Conservation (phyloP, 441 rosid genomes). For the Erodium texanum region DNA sequence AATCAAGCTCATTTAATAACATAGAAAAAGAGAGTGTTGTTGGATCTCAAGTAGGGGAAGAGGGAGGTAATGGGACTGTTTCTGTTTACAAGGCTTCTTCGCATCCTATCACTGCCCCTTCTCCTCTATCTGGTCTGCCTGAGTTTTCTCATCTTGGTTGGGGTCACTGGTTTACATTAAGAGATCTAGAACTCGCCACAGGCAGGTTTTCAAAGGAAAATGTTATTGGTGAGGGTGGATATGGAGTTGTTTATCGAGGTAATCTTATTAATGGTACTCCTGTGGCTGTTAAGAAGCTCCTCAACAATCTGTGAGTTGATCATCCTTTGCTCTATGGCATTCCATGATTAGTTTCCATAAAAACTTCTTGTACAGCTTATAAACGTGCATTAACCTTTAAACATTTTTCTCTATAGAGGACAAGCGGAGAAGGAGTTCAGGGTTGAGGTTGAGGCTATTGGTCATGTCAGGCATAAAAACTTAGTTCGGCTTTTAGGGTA, state of each 20-base stretch:
- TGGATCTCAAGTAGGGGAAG: conserved; percentile 26
- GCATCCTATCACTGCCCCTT: conserved; percentile 59
- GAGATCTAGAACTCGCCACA: conserved; percentile 91
- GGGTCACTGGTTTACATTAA: conserved; percentile 98
- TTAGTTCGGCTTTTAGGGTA: conserved; percentile 94
- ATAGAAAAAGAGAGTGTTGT: conserved; percentile 26
- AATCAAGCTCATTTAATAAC: conserved; percentile 57
- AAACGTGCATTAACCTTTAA: background rate
- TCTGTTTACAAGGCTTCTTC: conserved; percentile 50
- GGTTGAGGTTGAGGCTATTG: conserved; percentile 92
- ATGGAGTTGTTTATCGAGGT: conserved; percentile 84
- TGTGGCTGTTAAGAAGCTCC: conserved; percentile 82
- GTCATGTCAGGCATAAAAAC: conserved; percentile 95
- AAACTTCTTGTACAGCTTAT: background rate
- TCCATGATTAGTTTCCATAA: too few relatives aligned
- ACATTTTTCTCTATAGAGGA: conserved; percentile 40
- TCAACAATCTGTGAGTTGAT: conserved; percentile 71
- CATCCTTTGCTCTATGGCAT: background rate
- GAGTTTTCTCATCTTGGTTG: conserved; percentile 85
- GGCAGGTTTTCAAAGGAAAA: conserved; percentile 75
- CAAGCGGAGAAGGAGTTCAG: conserved; percentile 96
- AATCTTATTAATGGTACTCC: conserved; percentile 62
- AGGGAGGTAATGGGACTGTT: conserved; percentile 42
- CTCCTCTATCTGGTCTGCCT: conserved; percentile 73
- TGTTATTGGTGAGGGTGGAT: conserved; percentile 91